Evolutionary conservation across 306 rosid species (phyloP), one percentile per base, ranked within the genome.

Genomic region (Quercus gilva): DNA sequence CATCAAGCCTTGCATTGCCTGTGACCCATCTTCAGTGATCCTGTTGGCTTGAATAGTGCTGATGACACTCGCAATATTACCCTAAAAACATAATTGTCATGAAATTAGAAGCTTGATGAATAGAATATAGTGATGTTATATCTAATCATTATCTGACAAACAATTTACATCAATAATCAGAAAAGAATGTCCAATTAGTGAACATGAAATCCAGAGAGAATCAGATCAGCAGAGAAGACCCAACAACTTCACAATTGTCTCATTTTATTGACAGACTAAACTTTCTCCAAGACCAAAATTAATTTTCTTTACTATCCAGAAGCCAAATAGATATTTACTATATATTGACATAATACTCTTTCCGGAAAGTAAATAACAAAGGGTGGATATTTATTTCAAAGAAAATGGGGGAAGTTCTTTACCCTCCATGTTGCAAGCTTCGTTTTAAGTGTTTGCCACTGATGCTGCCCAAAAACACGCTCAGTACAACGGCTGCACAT

Each of bases 401-500:
- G 19, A 26, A 15, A 53, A 68, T 11, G 28, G 21, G 13, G 15
- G n/a, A 68, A 84, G 74, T 43, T 82, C 41, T 33, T 85, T 96
- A 96, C 99, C 97, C 96, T 90, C 98, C 96, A 93, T 45, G 89
- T 29, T 58, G 85, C 88, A 57, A 96, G 85, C 94, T 87, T 91
- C 55, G 93, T 84, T 81, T 91, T 86, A 61, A 96, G 90, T 28
- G 85, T 55, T 81, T 87, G 87, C 98, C 99, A 93, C 81, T 96
- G 97, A 71, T 79, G 89, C 76, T 87, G 91, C 67, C 93, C 91
- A 74, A 96, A 93, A 65, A 91, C 87, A 25, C 96, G 98, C 43
- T 86, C 91, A 13, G 78, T 89, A 71, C 83, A 85, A 63, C 91
- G 96, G 84, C 98, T 93, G 94, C 89, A 90, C 53, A 71, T 73